Evolutionary conservation across 192 early-diverging fungal genomes (phyloP).

Genomic region (Backusella macrospora): DNA sequence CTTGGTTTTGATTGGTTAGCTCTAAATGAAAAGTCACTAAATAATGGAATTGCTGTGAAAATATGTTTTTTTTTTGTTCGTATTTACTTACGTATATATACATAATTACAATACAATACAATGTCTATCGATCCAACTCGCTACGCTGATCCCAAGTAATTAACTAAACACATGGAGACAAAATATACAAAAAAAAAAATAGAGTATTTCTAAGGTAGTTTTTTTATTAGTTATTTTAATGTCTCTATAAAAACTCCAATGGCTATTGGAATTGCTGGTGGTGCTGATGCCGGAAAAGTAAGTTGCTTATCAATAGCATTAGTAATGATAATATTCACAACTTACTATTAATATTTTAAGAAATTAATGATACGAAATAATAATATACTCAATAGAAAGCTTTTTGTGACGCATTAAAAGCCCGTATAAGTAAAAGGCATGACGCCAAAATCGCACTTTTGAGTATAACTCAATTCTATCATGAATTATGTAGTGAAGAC

Average conservation of each 20-base stretch:
- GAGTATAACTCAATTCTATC: slow-evolving; percentile 70
- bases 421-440: slow-evolving; percentile 6
- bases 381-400: slow-evolving; percentile 33
- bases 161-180: neutral
- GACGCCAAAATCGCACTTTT: slow-evolving; percentile 52
- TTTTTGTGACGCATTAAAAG: slow-evolving; percentile 10
- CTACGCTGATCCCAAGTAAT: slow-evolving; percentile 25
- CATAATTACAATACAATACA: neutral
- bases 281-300: slow-evolving; percentile 53
- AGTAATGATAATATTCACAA: too few relatives aligned
- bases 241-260: slow-evolving; percentile 43
- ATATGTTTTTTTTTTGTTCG: slow-evolving; percentile 13
- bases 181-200: neutral
- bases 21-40: neutral
- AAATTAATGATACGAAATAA: too few relatives aligned
- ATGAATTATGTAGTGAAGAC: slow-evolving; percentile 58
- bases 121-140: slow-evolving; percentile 30
- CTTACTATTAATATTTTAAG: too few relatives aligned
- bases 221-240: slow-evolving; percentile 28
- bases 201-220: neutral
- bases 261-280: slow-evolving; percentile 57
- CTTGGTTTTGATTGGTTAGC: neutral
- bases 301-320: neutral
- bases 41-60: neutral
- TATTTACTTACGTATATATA: neutral